These are phyloP conservation scores for Gentiana dahurica DNA, from an alignment of 257 asterid species.

Conservation along the genomic window DNA sequence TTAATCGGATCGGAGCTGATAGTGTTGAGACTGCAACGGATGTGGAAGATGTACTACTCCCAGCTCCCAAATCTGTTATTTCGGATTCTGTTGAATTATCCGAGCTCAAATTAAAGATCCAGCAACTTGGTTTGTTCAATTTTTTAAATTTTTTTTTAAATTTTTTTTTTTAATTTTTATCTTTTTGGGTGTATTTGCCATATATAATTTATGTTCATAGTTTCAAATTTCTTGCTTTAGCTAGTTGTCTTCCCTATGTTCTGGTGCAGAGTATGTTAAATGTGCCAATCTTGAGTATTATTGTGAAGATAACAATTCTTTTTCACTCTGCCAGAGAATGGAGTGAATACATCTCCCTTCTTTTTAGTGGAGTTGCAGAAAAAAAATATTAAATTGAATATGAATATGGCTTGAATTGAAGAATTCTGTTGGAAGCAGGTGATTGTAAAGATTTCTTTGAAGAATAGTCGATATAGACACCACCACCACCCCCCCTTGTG, in stretches of 20 bases:
- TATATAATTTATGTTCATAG: background rate
- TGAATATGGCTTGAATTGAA: too few species aligned
- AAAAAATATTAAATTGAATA: too few species aligned
- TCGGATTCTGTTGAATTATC: conserved; percentile 29
- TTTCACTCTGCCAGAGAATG: background rate
- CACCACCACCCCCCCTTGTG: too few species aligned
- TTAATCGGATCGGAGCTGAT: conserved; percentile 30
- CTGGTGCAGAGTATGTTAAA: conserved; percentile 1
- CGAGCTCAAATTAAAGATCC: conserved; percentile 55
- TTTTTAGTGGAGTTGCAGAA: too few species aligned
- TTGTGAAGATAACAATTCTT: background rate
- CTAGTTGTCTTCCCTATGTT: background rate
- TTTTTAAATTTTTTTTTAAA: too few species aligned
- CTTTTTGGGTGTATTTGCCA: conserved; percentile 6
- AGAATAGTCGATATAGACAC: too few species aligned
- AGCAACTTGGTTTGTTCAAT: conserved; percentile 46
- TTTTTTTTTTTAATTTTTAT: background rate
- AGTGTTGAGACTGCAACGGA: conserved; percentile 20
- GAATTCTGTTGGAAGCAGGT: too few species aligned
- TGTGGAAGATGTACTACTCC: conserved; percentile 24
- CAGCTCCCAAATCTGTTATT: conserved; percentile 32
- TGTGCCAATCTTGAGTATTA: background rate
- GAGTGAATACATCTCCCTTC: too few species aligned
- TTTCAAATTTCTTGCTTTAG: background rate
- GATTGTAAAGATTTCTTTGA: too few species aligned